Base-by-base conservation (phyloP, 2,329 filamentous ascomycete genomes). In the Alternaria panax region DNA sequence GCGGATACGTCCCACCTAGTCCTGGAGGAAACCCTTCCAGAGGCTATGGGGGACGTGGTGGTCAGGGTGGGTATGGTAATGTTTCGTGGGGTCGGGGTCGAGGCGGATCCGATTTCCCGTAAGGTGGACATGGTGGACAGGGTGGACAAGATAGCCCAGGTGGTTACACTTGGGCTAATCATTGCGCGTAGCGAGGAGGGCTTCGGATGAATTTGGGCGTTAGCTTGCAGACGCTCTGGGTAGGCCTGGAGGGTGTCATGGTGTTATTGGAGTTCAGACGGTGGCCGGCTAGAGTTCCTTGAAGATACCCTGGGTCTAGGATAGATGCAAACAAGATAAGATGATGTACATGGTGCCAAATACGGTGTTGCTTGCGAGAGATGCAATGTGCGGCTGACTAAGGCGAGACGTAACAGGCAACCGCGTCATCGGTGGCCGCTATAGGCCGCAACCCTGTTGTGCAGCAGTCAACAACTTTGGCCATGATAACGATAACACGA, bases 351-450 rank as follows among this genome's bases (percentile, higher is more conserved):
- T 11, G 6, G 5, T 32, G 30, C 30, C 22, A 25, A 18, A 56
- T 41, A 34, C 30, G 42, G 51, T 38, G 56, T 24, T 54, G 56
- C 14, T 54, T 54, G 46, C 38, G 32, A 55, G 20, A 32, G 20
- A 27, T 5, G 16, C 40, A 22, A 51, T 38, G 52, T 27, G 32
- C 48, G 2, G 57, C 57, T 59, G 57, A 59, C 57, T 59, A 56
- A 56, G 45, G 7, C 8, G n/a, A 20, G 8, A 11, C n/a, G n/a
- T 28, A 40, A 34, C 20, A 48, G 24, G 51, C 12, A 25, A 27
- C 25, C 50, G 46, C 57, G 57, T 59, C 57, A 56, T 59, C 34
- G 40, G 51, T 48, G 45, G 22, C 36, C 42, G 28, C 38, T 34
- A 25, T 47, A 36, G 51, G 57, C 38, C 32, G 36, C 24, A 55